A percentile compares a stretch with the other conserved stretches of the same genome.
Conservation (phyloP, 441 rosid genomes). For the California macrophylla region DNA sequence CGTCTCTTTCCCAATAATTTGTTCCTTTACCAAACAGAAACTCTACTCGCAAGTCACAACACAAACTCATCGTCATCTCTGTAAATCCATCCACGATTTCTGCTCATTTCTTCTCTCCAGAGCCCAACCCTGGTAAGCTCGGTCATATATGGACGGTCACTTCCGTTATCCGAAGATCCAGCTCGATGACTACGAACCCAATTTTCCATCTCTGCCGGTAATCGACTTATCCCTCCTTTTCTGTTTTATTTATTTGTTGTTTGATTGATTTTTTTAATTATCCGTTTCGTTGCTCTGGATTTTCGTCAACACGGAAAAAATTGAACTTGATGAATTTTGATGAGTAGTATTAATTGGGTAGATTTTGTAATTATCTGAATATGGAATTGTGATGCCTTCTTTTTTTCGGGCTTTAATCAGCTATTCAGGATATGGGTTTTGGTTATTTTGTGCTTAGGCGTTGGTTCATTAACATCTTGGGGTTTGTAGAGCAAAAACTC, state of each 20-base stretch:
- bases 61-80: constrained; percentile 4
- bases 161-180: constrained; percentile 19
- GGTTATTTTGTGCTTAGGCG: not conserved
- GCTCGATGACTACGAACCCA: constrained; percentile 15
- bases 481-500: not conserved
- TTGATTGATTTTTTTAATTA: not conserved
- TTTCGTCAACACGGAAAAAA: not conserved
- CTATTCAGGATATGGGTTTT: constrained; percentile 4
- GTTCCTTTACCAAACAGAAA: not conserved
- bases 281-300: not conserved
- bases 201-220: constrained; percentile 15
- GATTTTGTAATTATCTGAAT: not conserved
- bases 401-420: not conserved
- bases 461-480: not conserved
- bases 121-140: not conserved
- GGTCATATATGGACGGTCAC: constrained; percentile 15
- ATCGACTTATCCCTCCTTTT: not conserved
- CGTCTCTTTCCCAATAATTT: not conserved
- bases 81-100: constrained; percentile 4
- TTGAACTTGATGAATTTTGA: not conserved
- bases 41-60: not conserved
- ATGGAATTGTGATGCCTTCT: not conserved
- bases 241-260: not conserved
- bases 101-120: not conserved
- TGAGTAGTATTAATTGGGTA: not conserved